These are phyloP conservation scores for Russula ochroleuca DNA, from an alignment of 768 basidiomycete genomes.

Conservation along the genomic window DNA sequence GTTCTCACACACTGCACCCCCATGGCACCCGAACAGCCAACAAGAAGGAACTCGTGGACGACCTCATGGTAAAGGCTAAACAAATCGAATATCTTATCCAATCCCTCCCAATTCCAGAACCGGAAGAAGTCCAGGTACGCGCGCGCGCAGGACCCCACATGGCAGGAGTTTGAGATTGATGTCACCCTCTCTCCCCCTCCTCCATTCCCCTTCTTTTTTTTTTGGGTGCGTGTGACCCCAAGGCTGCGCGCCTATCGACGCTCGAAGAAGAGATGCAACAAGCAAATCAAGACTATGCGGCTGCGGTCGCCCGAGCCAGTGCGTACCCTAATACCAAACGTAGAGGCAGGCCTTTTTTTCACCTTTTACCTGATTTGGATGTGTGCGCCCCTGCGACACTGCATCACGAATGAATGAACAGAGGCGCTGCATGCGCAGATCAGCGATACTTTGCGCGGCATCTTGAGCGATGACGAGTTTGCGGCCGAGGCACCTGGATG, in stretches of 20 bases:
- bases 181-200: too few relatives aligned
- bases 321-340: not conserved
- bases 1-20: not conserved
- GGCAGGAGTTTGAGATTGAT: not conserved
- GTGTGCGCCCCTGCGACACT: not conserved
- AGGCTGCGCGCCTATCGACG: slow-evolving; percentile 63
- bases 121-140: slow-evolving; percentile 68
- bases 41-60: slow-evolving; percentile 76
- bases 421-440: slow-evolving; percentile 60
- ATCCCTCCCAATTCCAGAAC: slow-evolving; percentile 71
- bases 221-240: slow-evolving; percentile 5
- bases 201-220: not conserved
- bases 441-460: slow-evolving; percentile 50
- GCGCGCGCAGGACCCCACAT: not conserved
- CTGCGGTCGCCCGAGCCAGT: slow-evolving; percentile 75
- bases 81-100: slow-evolving; percentile 84
- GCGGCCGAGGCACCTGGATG: slow-evolving; percentile 30
- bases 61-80: slow-evolving; percentile 82
- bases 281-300: slow-evolving; percentile 72
- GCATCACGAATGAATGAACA: slow-evolving; percentile 34
- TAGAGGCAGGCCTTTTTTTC: not conserved
- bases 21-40: slow-evolving; percentile 58
- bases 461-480: slow-evolving; percentile 53
- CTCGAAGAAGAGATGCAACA: slow-evolving; percentile 67
- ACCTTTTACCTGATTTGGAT: not conserved